Evolutionary conservation across 2,329 filamentous ascomycete species (phyloP).

Genomic region (Ceratocystis eucalypticola): DNA sequence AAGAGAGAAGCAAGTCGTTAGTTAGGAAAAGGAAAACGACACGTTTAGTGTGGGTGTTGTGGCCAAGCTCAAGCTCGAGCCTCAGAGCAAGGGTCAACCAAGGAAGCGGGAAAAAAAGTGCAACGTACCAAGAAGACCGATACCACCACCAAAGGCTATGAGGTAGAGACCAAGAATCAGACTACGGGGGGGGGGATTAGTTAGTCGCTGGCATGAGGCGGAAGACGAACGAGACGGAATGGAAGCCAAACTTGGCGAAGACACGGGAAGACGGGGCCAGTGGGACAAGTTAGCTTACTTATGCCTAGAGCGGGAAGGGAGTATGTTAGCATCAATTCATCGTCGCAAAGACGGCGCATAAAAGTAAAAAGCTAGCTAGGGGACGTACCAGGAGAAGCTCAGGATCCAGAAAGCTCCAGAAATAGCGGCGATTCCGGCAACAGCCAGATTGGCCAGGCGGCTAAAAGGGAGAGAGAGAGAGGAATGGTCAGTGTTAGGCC

Average conservation of each 20-base stretch:
- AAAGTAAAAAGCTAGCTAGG: too few relatives aligned
- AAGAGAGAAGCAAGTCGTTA: background rate
- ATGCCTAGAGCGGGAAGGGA: conserved; percentile 7
- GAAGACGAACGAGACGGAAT: background rate
- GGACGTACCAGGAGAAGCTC: conserved; percentile 42
- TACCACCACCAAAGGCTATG: conserved; percentile 74
- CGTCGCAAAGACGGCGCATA: too few relatives aligned
- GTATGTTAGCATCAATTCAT: background rate
- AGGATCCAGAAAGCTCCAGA: conserved; percentile 69
- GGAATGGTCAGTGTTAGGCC: background rate
- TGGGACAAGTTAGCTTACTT: background rate
- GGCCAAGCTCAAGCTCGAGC: background rate
- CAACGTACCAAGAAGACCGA: conserved; percentile 49
- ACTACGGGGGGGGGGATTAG: background rate
- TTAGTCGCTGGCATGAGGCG: background rate
- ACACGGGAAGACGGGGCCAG: too few relatives aligned
- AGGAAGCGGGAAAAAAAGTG: conserved; percentile 23
- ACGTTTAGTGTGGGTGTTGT: background rate
- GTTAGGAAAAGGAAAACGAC: background rate
- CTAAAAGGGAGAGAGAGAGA: conserved; percentile 34
- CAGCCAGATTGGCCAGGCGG: conserved; percentile 84
- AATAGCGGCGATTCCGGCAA: conserved; percentile 75
- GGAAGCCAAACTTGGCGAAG: background rate
- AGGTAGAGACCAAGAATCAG: conserved; percentile 69
- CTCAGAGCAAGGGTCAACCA: background rate